A percentile compares a stretch with the other conserved stretches of the same genome.
phyloP scores from a whole-genome alignment of 1,284 basidiomycete genomes.

The Sporisorium scitamineum region DNA sequence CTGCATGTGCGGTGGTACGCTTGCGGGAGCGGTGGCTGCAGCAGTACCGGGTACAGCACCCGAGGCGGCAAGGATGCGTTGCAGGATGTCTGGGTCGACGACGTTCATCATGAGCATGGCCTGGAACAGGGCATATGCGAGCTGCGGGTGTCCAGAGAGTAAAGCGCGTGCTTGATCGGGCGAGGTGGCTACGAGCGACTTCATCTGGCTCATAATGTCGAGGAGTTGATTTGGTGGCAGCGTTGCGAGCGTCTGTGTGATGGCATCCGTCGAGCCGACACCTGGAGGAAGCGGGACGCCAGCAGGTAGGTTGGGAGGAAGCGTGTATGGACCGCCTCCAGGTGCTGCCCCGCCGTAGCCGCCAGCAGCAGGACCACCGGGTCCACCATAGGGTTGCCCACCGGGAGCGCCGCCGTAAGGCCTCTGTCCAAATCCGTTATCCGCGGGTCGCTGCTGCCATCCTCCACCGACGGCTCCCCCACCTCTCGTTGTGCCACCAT shows the following conservation, averaged over 20 bases:
- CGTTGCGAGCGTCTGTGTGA: conserved; percentile 85
- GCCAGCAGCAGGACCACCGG: conserved; percentile 2
- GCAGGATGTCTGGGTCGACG: conserved; percentile 85
- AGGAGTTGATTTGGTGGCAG: conserved; percentile 87
- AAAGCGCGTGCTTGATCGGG: conserved; percentile 88
- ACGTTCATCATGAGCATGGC: conserved; percentile 93
- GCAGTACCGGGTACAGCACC: conserved; percentile 28
- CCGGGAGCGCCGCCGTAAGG: conserved; percentile 24
- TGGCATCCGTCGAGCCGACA: conserved; percentile 83
- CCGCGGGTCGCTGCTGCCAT: conserved; percentile 33
- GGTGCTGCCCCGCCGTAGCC: conserved; percentile 29
- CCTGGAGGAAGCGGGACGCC: conserved; percentile 84
- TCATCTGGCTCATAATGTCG: conserved; percentile 97
- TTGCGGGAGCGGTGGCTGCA: conserved; percentile 7
- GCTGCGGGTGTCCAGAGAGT: conserved; percentile 86
- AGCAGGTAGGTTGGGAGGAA: conserved; percentile 78
- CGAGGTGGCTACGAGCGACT: conserved; percentile 90
- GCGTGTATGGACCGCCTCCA: conserved; percentile 34
- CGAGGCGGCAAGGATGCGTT: conserved; percentile 71
- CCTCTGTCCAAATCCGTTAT: conserved; percentile 37
- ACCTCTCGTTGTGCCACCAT: conserved; percentile 24
- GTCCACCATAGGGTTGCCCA: conserved; percentile 24
- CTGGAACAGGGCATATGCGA: conserved; percentile 96
- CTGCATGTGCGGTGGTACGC: conserved; percentile 45
- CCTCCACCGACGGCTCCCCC: conserved; percentile 22